Conservation (phyloP, 352 stramenopile species). For the Phytophthora cryptogea region DNA sequence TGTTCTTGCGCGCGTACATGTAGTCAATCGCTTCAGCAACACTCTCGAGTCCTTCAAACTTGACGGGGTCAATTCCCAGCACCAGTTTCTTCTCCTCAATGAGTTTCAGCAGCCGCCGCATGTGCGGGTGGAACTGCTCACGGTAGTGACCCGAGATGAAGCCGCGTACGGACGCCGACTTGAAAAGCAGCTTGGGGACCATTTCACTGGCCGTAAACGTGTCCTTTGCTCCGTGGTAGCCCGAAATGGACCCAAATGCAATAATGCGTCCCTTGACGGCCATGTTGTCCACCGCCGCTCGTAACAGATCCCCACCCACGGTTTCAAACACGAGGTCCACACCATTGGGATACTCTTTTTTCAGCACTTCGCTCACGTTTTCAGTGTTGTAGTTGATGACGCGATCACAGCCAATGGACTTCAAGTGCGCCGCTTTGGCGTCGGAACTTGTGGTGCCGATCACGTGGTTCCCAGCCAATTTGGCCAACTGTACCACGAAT, state of each 20-base stretch:
- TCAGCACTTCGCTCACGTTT: conserved; percentile 47
- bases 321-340: conserved; percentile 65
- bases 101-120: conserved; percentile 42
- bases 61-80: conserved; percentile 42
- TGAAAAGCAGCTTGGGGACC: conserved; percentile 29
- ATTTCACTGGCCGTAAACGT: conserved; percentile 29
- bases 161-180: conserved; percentile 45
- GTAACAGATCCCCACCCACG: conserved; percentile 52
- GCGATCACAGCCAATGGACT: conserved; percentile 60
- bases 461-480: conserved; percentile 74
- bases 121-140: conserved; percentile 43
- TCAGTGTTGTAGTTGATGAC: conserved; percentile 89
- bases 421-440: conserved; percentile 80
- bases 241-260: conserved; percentile 57
- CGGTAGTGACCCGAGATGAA: conserved; percentile 48
- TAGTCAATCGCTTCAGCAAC: conserved; percentile 65
- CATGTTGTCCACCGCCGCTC: conserved; percentile 47
- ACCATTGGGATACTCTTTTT: conserved; percentile 63
- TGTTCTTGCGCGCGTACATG: conserved; percentile 72
- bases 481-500: conserved; percentile 83
- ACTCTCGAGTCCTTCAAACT: conserved; percentile 54
- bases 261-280: conserved; percentile 56
- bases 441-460: conserved; percentile 80
- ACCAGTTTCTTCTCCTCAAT: conserved; percentile 53
- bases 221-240: conserved; percentile 34